Base-by-base conservation (phyloP, 2,329 filamentous ascomycete genomes). In the Ophiognomonia clavigignenti-juglandacearum region DNA sequence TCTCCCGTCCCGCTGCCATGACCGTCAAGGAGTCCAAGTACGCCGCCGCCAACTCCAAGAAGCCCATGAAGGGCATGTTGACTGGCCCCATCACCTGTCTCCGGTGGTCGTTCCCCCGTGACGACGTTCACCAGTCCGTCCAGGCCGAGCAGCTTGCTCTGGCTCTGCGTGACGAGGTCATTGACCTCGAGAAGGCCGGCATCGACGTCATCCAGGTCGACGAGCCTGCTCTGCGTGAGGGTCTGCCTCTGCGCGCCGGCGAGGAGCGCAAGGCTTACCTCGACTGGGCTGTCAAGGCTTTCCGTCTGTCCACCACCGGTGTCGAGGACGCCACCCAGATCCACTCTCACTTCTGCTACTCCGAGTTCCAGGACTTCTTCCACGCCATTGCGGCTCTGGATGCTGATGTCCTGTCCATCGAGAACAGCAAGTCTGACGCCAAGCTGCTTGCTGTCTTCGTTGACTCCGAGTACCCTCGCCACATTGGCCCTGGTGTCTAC, bases 331-430 rank as follows among this genome's bases (percentile, higher is more conserved):
- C 86, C 50, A 98, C 93, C 59, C 93, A 98, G 82, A 96, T 98
- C 71, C 93, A 98, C 86, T 96, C 91, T 56, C 93, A 98, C 81
- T 98, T 98, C 88, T 98, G 93, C 74, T 98, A 98, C 85, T 97
- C 93, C 44, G 93, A 98, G 82, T 98, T 98, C 88, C 93, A 98
- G 78, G 93, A 98, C 80, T 98, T 98, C 83, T 98, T 98, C 90
- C 89, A 97, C 75, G 93, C 93, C 74, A 98, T 98, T 62, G 89
- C 93, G 57, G 92, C 93, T 53, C 86, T 98, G 56, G 93, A 98
- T 68, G 92, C 93, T 55, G 93, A 98, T 73, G 93, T 98, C 55
- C 85, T 98, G 64, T 95, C 88, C 66, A 98, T 98, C 62, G 93
- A 98, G 86, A 98, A 98, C 88, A 95, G 88, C 86, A 98, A 98